Evolutionary conservation across 495 filamentous ascomycete species (phyloP), one percentile per base, ranked within the genome.

Genomic region (Penicillium soppii): DNA sequence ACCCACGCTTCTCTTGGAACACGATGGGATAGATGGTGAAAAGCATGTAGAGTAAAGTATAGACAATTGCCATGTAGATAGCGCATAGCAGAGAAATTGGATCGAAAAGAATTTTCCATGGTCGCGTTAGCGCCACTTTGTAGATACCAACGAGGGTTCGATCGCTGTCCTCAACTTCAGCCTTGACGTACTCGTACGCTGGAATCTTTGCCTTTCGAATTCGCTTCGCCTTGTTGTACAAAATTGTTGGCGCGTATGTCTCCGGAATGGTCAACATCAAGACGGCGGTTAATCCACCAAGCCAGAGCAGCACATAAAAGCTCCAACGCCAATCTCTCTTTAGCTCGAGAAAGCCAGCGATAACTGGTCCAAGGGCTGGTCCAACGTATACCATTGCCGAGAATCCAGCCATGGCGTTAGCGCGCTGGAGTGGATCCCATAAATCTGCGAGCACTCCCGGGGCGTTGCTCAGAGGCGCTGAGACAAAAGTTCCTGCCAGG

Each of bases 21-120:
- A 81, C 79, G 51, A 82, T 56, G 4, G 57, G 57, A 23, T 59
- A 59, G 19, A 56, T 53, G 15, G 25, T 46, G 45, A 59, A 59
- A 8, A 59, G 37, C 79, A 84, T 81, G 60, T 85, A 85, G 9
- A 85, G 67, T 44, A 85, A 68, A 5, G 62, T 69, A 54, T 82
- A 82, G 4, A 81, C 75, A 12, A 81, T 59, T 2, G 73, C 71
- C 52, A 80, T 58, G 50, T 82, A 82, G 26, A 81, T 66, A 5
- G 76, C 74, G 40, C 71, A 61, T 25, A 79, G 58, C 47, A 78
- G 62, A 3, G 65, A 72, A 37, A 79, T 74, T 0, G 73, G 63
- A 52, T 81, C 77, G 45, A 72, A 62, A 4, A 72, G 58, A 46
- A 73, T 67, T 15, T 59, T 65, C 67, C 67, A 80, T 2, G 79